Evolutionary conservation across 2,329 filamentous ascomycete species (phyloP), one percentile per base, ranked within the genome.

Genomic region (Fusarium haematococcum): DNA sequence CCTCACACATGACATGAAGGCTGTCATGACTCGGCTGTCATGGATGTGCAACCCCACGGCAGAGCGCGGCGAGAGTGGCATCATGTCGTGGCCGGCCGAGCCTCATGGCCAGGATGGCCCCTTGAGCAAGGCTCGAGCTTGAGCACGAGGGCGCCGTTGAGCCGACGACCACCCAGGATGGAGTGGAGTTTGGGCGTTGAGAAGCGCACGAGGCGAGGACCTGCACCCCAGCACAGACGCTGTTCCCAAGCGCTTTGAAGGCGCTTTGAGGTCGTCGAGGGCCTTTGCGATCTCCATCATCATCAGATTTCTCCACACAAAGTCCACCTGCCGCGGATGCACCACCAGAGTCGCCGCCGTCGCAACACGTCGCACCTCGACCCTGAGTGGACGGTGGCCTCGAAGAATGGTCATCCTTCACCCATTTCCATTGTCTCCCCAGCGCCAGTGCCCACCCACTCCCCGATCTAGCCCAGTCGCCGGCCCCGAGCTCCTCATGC

Each of bases 401-500:
- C 59, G 23, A 65, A 68, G 18, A 74, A 71, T 71, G 64, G 56
- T 45, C 60, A 65, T 59, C 41, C 45, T 61, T 70, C 66, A 65
- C 65, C 45, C 45, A 52, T 30, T 50, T 10, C 23, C 45, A n/a
- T n/a, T 50, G 10, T 52, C 48, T 48, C 27, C 48, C 48, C 64
- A 63, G 79, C 79, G 80, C 79, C 77, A 80, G 79, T 79, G 75
- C 70, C 76, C 74, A 74, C 76, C 71, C 76, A 73, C 65, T 68
- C 77, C 68, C 71, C 69, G 75, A 73, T 78, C 76, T 77, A 74
- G 74, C 67, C 75, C 75, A 73, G 70, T 78, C 63, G 74, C 68
- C 66, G 66, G 61, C 70, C 63, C 66, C 66, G 48, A 64, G 67
- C 64, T 77, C 69, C 72, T 71, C 70, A 75, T 76, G 71, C 69